Base-by-base conservation (phyloP, 257 asterid species). In the Solanum ossicruentum region DNA sequence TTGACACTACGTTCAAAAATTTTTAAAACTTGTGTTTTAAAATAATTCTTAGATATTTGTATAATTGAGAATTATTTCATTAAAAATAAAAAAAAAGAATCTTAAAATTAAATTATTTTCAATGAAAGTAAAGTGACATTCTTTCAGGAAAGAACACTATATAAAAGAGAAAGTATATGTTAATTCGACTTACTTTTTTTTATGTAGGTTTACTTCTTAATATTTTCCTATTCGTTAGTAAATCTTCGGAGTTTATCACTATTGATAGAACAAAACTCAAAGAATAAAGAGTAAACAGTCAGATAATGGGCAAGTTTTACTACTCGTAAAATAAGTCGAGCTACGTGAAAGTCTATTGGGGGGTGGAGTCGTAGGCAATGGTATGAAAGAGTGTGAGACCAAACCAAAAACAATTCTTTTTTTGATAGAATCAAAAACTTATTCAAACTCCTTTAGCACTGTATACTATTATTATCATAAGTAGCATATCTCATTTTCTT, bases 341-440 rank as follows among this genome's bases (percentile, higher is more conserved):
- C 1, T 16, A 55, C 21, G 26, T 3, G 1, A 58, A 58, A 58
- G 5, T 0, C 3, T 9, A 2, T 58, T 5, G 0, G 3, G 8
- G 36, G 41, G 86, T 77, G 51, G 16, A 51, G 32, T 87, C 81
- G 84, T 63, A 57, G 81, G 87, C 66, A 81, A 55, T 81, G 85
- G 8, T 61, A 49, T 63, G 7, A 17, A 55, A 84, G 69, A 84
- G 69, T 45, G 85, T 32, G 49, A 43, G 79, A 82, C 84, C 16
- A 84, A 52, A 32, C 10, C 41, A 10, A 10, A 20, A 83, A 69
- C 21, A 2, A 32, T 36, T 3, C 6, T 36, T 36, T 36, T 36
- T 5, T 36, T 36, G 41, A 5, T 36, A 36, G 41, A 52, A 32
- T 15, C 28, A 10, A 7, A 20, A 83, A 69, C 21, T 3, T n/a